Percentiles rank a stretch among this genome's conserved stretches.
These are phyloP conservation scores for Cruciata laevipes DNA, from an alignment of 257 asterid species.

Conservation along the genomic window DNA sequence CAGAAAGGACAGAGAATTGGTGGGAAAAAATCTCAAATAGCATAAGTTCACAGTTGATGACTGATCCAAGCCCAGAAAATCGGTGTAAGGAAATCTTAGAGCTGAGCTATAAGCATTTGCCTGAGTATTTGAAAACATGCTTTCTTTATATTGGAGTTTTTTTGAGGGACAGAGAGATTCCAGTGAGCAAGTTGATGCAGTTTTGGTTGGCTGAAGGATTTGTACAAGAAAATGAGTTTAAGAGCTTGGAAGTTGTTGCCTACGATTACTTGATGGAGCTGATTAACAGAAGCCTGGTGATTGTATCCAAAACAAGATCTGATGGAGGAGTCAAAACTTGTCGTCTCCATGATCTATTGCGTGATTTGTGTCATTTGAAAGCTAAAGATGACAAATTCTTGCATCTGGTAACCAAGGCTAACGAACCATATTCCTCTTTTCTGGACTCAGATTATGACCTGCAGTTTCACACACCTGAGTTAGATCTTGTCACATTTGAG, in stretches of 20 bases:
- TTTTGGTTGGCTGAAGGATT: slow-evolving; percentile 10
- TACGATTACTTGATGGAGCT: background rate
- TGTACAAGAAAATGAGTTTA: background rate
- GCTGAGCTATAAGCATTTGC: slow-evolving; percentile 6
- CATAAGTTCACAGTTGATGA: background rate
- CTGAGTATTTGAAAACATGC: background rate
- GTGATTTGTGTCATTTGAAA: background rate
- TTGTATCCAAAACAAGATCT: background rate
- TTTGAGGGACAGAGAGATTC: slow-evolving; percentile 5
- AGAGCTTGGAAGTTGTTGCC: background rate
- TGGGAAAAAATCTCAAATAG: slow-evolving; percentile 1
- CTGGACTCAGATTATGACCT: background rate
- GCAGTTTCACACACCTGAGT: background rate
- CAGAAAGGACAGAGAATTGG: background rate
- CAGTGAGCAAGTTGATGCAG: background rate
- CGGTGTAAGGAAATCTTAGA: slow-evolving; percentile 6
- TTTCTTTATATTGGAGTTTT: background rate
- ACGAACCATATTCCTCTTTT: slow-evolving; percentile 6
- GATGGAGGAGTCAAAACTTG: slow-evolving; percentile 4
- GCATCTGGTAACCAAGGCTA: background rate
- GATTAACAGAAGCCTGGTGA: slow-evolving; percentile 3
- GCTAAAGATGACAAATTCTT: slow-evolving; percentile 4
- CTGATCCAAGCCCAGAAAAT: background rate
- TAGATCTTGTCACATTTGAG: background rate
- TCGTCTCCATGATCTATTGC: slow-evolving; percentile 5